Evolutionary conservation across 2,329 filamentous ascomycete genomes (phyloP).

Genomic region (Westerdykella aurantiaca): DNA sequence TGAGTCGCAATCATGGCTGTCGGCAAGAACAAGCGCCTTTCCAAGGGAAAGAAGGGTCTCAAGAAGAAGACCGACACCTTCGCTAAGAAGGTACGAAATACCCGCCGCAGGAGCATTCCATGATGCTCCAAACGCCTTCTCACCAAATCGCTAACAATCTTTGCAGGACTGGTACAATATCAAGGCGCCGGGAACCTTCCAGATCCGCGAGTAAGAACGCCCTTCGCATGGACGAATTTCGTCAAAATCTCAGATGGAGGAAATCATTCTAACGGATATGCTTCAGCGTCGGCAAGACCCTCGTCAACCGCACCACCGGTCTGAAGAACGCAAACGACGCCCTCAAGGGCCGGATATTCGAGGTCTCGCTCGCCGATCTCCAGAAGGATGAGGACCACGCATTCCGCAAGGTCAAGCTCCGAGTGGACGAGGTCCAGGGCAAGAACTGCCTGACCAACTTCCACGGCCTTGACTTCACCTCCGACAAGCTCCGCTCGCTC

Average conservation of each 20-base stretch:
- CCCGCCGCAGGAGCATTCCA: slow-evolving; percentile 67
- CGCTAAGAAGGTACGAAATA: slow-evolving; percentile 61
- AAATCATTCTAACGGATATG: slow-evolving; percentile 11
- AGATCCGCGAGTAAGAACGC: slow-evolving; percentile 81
- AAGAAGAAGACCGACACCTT: slow-evolving; percentile 99
- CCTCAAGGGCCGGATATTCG: slow-evolving; percentile 97
- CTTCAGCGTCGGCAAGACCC: slow-evolving; percentile 93
- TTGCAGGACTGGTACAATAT: slow-evolving; percentile 88
- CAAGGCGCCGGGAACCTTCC: slow-evolving; percentile 97
- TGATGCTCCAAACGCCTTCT: slow-evolving; percentile 51
- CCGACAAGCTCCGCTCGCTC: slow-evolving; percentile 97
- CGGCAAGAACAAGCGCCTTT: slow-evolving; percentile 99
- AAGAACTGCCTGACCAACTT: slow-evolving; percentile 99
- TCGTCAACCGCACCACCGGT: slow-evolving; percentile 99
- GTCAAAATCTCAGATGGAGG: slow-evolving; percentile 24
- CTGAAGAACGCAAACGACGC: slow-evolving; percentile 99
- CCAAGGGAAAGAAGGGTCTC: slow-evolving; percentile 99
- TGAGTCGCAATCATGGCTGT: slow-evolving; percentile 71
- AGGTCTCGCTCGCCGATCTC: slow-evolving; percentile 96
- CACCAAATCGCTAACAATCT: slow-evolving; percentile 65
- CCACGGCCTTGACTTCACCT: slow-evolving; percentile 99
- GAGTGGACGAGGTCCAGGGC: slow-evolving; percentile 97
- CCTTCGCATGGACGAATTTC: slow-evolving; percentile 11
- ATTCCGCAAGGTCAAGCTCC: slow-evolving; percentile 99
- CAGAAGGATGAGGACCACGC: slow-evolving; percentile 99